These are phyloP conservation scores for Recurvomyces mirabilis DNA, from an alignment of 495 filamentous ascomycete genomes.

Conservation along the genomic window DNA sequence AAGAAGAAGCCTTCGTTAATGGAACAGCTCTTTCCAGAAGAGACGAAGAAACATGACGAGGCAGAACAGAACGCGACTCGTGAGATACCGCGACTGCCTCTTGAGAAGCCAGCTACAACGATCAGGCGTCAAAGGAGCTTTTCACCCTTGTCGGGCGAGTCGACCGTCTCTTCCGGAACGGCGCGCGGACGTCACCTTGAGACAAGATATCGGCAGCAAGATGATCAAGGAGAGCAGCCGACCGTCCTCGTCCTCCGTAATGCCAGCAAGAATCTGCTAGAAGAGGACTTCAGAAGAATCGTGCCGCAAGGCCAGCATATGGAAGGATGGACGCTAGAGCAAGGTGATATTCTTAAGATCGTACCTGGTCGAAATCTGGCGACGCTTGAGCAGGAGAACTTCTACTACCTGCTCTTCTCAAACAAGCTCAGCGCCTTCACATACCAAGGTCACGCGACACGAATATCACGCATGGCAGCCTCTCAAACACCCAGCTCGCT, in stretches of 20 bases:
- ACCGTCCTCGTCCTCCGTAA: constrained; percentile 40
- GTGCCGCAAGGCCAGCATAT: constrained; percentile 50
- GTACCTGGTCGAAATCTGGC: constrained; percentile 43
- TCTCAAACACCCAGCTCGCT: constrained; percentile 26
- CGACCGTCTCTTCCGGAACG: background rate
- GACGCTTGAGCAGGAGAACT: constrained; percentile 41
- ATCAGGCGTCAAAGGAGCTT: background rate
- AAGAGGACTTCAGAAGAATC: constrained; percentile 54
- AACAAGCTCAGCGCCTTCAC: constrained; percentile 40
- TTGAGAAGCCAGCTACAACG: constrained; percentile 10
- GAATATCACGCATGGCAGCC: constrained; percentile 37
- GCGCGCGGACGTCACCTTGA: background rate
- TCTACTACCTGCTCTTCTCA: constrained; percentile 55
- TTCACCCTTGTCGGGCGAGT: background rate
- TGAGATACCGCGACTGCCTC: constrained; percentile 27
- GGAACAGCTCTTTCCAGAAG: constrained; percentile 48
- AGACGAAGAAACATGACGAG: constrained; percentile 15
- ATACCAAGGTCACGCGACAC: constrained; percentile 40
- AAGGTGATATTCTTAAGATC: constrained; percentile 33
- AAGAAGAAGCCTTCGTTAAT: constrained; percentile 35
- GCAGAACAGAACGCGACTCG: constrained; percentile 7
- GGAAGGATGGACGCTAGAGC: constrained; percentile 44
- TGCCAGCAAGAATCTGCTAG: constrained; percentile 42
- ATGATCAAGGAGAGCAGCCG: constrained; percentile 7
- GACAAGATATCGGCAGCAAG: background rate